Percentiles rank a stretch among this genome's conserved stretches.
phyloP scores from a whole-genome alignment of 805 yeast species.

The Sugiyamaella boreocaroliniensis region DNA sequence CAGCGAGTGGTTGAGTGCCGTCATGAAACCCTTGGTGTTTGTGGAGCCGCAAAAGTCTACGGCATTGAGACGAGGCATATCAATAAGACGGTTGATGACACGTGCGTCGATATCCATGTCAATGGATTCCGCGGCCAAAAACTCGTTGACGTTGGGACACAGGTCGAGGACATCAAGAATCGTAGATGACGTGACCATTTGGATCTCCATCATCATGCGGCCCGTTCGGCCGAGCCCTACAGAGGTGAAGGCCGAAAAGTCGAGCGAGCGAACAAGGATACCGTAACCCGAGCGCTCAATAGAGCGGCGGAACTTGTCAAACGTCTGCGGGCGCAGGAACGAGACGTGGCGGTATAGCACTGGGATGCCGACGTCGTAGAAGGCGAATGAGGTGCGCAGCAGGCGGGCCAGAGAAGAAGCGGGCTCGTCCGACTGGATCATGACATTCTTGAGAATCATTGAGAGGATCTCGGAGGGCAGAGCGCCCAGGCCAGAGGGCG shows the following conservation, averaged over 20 bases:
- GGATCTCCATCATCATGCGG: constrained; percentile 83
- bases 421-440: constrained; percentile 12
- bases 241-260: constrained; percentile 82
- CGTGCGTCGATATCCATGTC: constrained; percentile 67
- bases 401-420: constrained; percentile 18
- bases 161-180: constrained; percentile 53
- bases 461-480: constrained; percentile 26
- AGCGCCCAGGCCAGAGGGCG: constrained; percentile 7
- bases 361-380: constrained; percentile 32
- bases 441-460: constrained; percentile 22
- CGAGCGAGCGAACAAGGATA: constrained; percentile 61
- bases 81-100: constrained; percentile 52
- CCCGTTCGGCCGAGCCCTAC: constrained; percentile 87
- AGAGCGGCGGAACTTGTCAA: constrained; percentile 60
- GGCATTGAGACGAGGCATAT: constrained; percentile 52
- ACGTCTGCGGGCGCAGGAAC: constrained; percentile 74
- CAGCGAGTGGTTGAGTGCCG: constrained; percentile 43
- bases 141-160: constrained; percentile 64
- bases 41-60: constrained; percentile 88
- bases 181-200: constrained; percentile 76
- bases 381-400: constrained; percentile 24
- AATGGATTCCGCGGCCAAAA: constrained; percentile 76
- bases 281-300: constrained; percentile 43
- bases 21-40: constrained; percentile 47
- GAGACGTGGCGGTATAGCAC: constrained; percentile 34